These are phyloP conservation scores for Rhododendron ferrugineum DNA, from an alignment of 148 eudicot species.

Conservation along the genomic window DNA sequence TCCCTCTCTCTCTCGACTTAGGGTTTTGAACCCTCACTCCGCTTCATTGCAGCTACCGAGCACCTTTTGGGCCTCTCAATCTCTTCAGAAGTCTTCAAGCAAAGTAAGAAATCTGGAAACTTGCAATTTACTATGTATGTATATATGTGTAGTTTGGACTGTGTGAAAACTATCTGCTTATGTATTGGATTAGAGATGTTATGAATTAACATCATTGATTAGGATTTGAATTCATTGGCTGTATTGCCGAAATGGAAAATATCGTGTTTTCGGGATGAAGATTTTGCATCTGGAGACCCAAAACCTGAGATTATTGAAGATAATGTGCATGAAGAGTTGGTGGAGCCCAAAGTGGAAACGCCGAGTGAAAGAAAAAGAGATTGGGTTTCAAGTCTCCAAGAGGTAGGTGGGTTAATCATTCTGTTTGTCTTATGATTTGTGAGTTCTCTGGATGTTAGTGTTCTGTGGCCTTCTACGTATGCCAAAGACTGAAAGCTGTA, in stretches of 20 bases:
- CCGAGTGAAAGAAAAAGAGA: constrained; percentile 27
- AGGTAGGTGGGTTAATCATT: constrained; percentile 33
- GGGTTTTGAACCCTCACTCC: constrained; percentile 33
- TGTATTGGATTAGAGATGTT: neutral
- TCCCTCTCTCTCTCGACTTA: constrained; percentile 32
- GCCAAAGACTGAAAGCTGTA: neutral
- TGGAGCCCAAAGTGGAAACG: constrained; percentile 35
- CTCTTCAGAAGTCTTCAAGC: constrained; percentile 23
- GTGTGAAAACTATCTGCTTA: neutral
- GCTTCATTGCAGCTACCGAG: constrained; percentile 26
- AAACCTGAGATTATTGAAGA: constrained; percentile 46
- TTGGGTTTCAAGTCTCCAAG: constrained; percentile 36
- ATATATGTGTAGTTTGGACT: neutral
- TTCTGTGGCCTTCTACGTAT: neutral
- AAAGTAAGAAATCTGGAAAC: constrained; percentile 26
- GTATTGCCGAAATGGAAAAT: constrained; percentile 55
- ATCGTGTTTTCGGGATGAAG: constrained; percentile 64
- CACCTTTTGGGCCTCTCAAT: constrained; percentile 32
- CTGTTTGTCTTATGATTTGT: neutral
- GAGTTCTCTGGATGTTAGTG: neutral
- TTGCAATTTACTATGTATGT: neutral
- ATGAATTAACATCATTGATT: neutral
- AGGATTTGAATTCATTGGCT: neutral
- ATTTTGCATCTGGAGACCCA: constrained; percentile 36
- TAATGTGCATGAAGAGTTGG: constrained; percentile 38